phyloP scores from a whole-genome alignment of 2,329 filamentous ascomycete genomes.

The Fusarium setosum region DNA sequence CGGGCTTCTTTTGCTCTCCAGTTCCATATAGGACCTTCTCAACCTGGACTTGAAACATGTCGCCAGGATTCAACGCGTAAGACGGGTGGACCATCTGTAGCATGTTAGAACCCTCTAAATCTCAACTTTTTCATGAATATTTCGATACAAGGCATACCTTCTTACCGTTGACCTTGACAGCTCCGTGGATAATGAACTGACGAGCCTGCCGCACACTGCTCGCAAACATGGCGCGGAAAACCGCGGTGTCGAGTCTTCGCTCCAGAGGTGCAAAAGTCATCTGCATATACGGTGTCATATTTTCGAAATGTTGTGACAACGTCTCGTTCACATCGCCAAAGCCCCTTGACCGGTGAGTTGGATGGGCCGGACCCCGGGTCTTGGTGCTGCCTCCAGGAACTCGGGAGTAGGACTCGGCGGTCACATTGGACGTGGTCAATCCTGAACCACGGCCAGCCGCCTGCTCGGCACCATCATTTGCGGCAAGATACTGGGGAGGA shows the following conservation, averaged over 20 bases:
- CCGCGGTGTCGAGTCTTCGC: conserved; percentile 90
- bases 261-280: conserved; percentile 96
- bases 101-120: conserved; percentile 8
- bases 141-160: conserved; percentile 69
- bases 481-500: conserved; percentile 82
- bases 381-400: conserved; percentile 38
- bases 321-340: conserved; percentile 49
- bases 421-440: conserved; percentile 48
- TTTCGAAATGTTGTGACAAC: conserved; percentile 47
- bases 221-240: conserved; percentile 93
- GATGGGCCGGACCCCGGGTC: conserved; percentile 31
- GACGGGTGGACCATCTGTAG: conserved; percentile 88
- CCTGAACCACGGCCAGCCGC: conserved; percentile 88
- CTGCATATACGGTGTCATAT: conserved; percentile 88
- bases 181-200: conserved; percentile 93
- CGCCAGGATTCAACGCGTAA: conserved; percentile 95
- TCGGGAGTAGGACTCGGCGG: conserved; percentile 49
- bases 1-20: conserved; percentile 73
- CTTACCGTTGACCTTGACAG: conserved; percentile 95
- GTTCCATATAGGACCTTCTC: conserved; percentile 91
- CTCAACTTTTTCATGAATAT: neutral
- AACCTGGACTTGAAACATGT: conserved; percentile 96
- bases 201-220: conserved; percentile 93
- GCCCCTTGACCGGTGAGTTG: conserved; percentile 35
- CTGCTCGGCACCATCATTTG: conserved; percentile 83